A percentile compares a stretch with the other conserved stretches of the same genome.
phyloP scores from a whole-genome alignment of 2,329 filamentous ascomycete species.

The Zasmidium citrigriseum region DNA sequence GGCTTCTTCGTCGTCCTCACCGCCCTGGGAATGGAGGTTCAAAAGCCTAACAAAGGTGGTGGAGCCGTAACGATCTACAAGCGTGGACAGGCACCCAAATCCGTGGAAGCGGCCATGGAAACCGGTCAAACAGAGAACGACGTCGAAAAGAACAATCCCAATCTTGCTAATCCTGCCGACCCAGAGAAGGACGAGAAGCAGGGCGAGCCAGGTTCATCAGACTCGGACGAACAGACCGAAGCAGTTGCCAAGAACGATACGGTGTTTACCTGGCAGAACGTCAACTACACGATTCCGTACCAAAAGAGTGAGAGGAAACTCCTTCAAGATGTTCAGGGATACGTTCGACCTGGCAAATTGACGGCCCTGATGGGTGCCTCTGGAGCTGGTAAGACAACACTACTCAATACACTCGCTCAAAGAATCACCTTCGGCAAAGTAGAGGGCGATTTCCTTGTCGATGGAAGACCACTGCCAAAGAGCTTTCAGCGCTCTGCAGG shows the following conservation, averaged over 20 bases:
- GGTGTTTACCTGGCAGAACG: conserved; percentile 53
- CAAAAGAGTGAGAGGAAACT: conserved; percentile 42
- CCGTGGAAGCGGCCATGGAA: conserved; percentile 64
- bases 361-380: conserved; percentile 54
- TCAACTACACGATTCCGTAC: conserved; percentile 50
- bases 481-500: conserved; percentile 80
- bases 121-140: conserved; percentile 56
- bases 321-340: conserved; percentile 36
- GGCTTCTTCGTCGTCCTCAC: conserved; percentile 43
- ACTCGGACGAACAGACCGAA: conserved; percentile 54
- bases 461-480: conserved; percentile 69
- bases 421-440: conserved; percentile 79
- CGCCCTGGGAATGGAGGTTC: conserved; percentile 19
- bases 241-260: conserved; percentile 53
- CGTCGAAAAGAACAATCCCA: conserved; percentile 41
- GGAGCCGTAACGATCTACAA: conserved; percentile 67
- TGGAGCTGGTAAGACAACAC: conserved; percentile 76
- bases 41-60: conserved; percentile 61
- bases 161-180: conserved; percentile 5
- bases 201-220: conserved; percentile 39
- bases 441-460: conserved; percentile 78
- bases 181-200: conserved; percentile 30
- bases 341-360: conserved; percentile 57
- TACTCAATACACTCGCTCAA: conserved; percentile 70
- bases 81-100: conserved; percentile 65